Conservation (phyloP, 106 monocot species). For the Triglochin maritima region DNA sequence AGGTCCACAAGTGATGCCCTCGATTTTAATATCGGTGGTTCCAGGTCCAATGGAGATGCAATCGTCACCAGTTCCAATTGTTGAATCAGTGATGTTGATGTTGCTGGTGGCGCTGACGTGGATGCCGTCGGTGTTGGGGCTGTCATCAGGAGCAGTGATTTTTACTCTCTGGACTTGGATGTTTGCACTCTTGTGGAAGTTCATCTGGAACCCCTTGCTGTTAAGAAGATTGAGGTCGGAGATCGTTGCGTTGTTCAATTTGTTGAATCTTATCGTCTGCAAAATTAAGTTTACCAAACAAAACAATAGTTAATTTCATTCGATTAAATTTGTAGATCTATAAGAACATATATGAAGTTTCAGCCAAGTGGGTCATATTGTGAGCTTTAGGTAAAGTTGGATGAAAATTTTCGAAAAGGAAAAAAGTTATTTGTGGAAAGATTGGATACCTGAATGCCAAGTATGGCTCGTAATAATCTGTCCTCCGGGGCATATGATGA, state of each 20-base stretch:
- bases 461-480: slow-evolving; percentile 8
- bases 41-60: slow-evolving; percentile 43
- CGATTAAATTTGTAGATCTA: too few relatives aligned
- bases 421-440: not conserved
- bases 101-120: slow-evolving; percentile 19
- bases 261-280: slow-evolving; percentile 22
- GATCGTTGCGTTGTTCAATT: slow-evolving; percentile 18
- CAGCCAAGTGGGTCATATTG: too few relatives aligned
- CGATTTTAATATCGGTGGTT: slow-evolving; percentile 8
- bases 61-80: slow-evolving; percentile 41
- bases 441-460: slow-evolving; percentile 11
- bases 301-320: not conserved
- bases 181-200: slow-evolving; percentile 9
- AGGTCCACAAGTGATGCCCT: slow-evolving; percentile 27
- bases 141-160: slow-evolving; percentile 27
- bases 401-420: not conserved
- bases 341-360: too few relatives aligned
- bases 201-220: slow-evolving; percentile 31
- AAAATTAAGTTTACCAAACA: not conserved
- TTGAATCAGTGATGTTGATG: slow-evolving; percentile 10
- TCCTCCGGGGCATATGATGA: slow-evolving; percentile 9
- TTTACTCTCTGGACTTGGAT: slow-evolving; percentile 13
- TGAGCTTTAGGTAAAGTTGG: too few relatives aligned
- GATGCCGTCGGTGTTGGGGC: slow-evolving; percentile 56
- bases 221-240: slow-evolving; percentile 12